Base-by-base conservation (phyloP, 192 early-diverging fungal species). In the Coemansia sp. region DNA sequence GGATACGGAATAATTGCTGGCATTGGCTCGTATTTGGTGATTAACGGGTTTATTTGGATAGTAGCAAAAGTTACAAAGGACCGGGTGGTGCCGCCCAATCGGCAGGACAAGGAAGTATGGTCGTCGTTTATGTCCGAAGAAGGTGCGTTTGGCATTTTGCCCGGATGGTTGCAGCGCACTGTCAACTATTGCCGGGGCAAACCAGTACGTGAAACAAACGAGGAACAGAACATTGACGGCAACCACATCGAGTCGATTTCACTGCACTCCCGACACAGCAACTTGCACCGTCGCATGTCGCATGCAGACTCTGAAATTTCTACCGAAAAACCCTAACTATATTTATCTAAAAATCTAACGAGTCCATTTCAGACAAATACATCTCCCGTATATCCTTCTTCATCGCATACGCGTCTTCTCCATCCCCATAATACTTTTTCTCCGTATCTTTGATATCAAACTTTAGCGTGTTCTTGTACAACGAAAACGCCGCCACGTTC, bases 371-470 rank as follows among this genome's bases (percentile, higher is more conserved):
- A 1, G 43, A 41, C 17, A 39, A 41, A 45, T 75, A 81, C 56
- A 79, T 47, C 0, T 49, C 55, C 2, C 51, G 41, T 5, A 81
- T 37, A 2, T 64, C 27, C 63, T 72, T 81, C 37, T 69, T 81
- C 89, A 92, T 92, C 22, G 87, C 88, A 65, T 89, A 91, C 5
- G 92, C 90, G 66, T 94, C 91, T 72, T 99, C 97, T 19, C 97
- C 97, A 73, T 99, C 95, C 4, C 94, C 97, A 76, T 99, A 99
- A 75, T 99, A 99, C 65, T 93, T 92, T 66, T 91, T 90, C 72
- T 99, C 97, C 19, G 94, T 87, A 25, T 94, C 91, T 58, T 92
- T 84, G 14, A 95, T 87, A 17, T 66, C 69, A 70, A 95, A 99
- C 62, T 94, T 89, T 21, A 99, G 84, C 9, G 92, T 96, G 65